These are phyloP conservation scores for Cucumis melo DNA, from an alignment of 306 rosid species.

Conservation along the genomic window DNA sequence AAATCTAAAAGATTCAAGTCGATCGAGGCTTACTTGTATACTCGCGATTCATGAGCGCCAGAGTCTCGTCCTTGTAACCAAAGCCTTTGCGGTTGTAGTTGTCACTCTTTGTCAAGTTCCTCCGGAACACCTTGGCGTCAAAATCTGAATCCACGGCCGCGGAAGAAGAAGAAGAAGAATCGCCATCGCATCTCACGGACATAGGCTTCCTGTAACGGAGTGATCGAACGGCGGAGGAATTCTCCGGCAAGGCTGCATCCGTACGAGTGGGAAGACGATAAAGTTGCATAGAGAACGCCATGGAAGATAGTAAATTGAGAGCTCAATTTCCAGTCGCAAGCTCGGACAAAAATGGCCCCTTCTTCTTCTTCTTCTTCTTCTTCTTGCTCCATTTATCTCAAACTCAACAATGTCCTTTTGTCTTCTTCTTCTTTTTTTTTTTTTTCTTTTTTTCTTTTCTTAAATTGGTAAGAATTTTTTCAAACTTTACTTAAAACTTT, in stretches of 20 bases:
- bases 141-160: slow-evolving; percentile 42
- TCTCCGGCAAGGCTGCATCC: slow-evolving; percentile 27
- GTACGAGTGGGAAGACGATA: slow-evolving; percentile 38
- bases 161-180: slow-evolving; percentile 16
- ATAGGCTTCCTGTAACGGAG: slow-evolving; percentile 31
- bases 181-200: slow-evolving; percentile 48
- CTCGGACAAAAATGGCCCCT: background rate
- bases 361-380: background rate
- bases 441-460: too few species aligned
- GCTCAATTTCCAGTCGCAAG: background rate
- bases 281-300: slow-evolving; percentile 62
- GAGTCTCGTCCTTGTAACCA: slow-evolving; percentile 78
- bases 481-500: too few species aligned
- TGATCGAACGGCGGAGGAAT: slow-evolving; percentile 5
- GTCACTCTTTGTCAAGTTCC: slow-evolving; percentile 73
- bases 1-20: background rate
- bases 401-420: background rate
- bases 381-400: background rate
- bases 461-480: too few species aligned
- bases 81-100: slow-evolving; percentile 85
- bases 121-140: slow-evolving; percentile 76
- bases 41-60: slow-evolving; percentile 77
- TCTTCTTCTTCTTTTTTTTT: background rate
- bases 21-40: slow-evolving; percentile 48
- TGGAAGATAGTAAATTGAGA: slow-evolving; percentile 7